Conservation (phyloP, 441 rosid genomes). For the Theobroma grandiflorum region DNA sequence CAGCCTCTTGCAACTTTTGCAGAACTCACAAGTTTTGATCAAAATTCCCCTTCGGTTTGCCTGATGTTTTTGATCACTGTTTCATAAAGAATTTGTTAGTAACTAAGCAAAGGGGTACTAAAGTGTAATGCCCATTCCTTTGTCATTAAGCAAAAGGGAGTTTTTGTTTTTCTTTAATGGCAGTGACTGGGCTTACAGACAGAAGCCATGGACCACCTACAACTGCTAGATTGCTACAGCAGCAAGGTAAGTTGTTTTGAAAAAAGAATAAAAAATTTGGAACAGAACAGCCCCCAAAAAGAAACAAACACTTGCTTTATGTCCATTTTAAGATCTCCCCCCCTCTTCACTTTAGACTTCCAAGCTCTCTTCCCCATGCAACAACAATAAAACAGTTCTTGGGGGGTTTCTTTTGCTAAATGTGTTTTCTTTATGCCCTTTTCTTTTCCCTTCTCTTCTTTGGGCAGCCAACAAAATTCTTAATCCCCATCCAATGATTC, state of each 20-base stretch:
- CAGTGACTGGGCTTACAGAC: constrained; percentile 54
- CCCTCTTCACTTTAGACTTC: constrained; percentile 59
- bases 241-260: constrained; percentile 46
- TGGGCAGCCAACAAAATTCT: constrained; percentile 43
- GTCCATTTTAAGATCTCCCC: constrained; percentile 54
- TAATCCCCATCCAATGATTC: constrained; percentile 50
- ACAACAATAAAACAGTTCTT: constrained; percentile 45
- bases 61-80: too few species aligned
- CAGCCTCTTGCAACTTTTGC: background rate
- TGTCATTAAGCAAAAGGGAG: constrained; percentile 70
- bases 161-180: constrained; percentile 47
- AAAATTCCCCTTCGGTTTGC: too few species aligned
- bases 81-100: too few species aligned
- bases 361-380: constrained; percentile 74
- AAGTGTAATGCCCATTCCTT: constrained; percentile 60
- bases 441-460: constrained; percentile 39
- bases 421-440: constrained; percentile 62
- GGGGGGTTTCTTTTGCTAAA: constrained; percentile 55
- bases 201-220: constrained; percentile 54
- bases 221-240: constrained; percentile 56
- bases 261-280: constrained; percentile 49
- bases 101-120: constrained; percentile 34
- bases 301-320: constrained; percentile 74
- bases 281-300: constrained; percentile 53
- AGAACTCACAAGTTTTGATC: too few species aligned